Evolutionary conservation across 257 asterid species (phyloP).

Genomic region (Nicotiana paniculata): DNA sequence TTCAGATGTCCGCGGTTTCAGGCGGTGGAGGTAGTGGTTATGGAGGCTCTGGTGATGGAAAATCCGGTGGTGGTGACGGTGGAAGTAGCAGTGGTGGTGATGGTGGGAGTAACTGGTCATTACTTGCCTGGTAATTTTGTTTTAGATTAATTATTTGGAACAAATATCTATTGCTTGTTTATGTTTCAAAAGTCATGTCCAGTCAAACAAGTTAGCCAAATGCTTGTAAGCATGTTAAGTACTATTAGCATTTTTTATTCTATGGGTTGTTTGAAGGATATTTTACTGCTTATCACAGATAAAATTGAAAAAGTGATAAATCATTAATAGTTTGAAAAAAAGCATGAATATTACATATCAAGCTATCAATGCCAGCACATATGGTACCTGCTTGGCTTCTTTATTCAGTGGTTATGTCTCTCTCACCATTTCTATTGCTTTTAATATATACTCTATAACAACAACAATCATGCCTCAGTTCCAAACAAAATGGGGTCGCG

Average conservation of each 20-base stretch:
- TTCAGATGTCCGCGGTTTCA: conserved; percentile 40
- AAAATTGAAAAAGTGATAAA: neutral
- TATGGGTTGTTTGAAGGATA: neutral
- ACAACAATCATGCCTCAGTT: neutral
- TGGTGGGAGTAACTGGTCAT: conserved; percentile 40
- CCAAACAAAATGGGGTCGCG: neutral
- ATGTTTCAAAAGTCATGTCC: no score
- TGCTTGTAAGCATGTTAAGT: neutral
- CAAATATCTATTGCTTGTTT: neutral
- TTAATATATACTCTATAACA: neutral
- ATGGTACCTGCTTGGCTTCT: neutral
- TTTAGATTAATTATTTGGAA: neutral
- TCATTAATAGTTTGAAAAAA: neutral
- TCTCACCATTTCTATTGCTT: neutral
- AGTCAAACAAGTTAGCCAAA: neutral
- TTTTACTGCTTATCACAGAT: neutral
- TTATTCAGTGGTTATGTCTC: neutral
- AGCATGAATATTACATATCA: neutral
- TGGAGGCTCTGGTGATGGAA: conserved; percentile 53
- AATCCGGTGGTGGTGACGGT: conserved; percentile 39
- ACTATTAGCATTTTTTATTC: neutral
- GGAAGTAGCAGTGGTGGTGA: conserved; percentile 20
- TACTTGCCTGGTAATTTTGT: conserved; percentile 55
- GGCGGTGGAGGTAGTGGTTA: conserved; percentile 44
- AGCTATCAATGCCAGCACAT: neutral